Percentiles rank a stretch among this genome's conserved stretches.
Evolutionary conservation across 2,329 filamentous ascomycete genomes (phyloP).

Genomic region (Escovopsis sp.): DNA sequence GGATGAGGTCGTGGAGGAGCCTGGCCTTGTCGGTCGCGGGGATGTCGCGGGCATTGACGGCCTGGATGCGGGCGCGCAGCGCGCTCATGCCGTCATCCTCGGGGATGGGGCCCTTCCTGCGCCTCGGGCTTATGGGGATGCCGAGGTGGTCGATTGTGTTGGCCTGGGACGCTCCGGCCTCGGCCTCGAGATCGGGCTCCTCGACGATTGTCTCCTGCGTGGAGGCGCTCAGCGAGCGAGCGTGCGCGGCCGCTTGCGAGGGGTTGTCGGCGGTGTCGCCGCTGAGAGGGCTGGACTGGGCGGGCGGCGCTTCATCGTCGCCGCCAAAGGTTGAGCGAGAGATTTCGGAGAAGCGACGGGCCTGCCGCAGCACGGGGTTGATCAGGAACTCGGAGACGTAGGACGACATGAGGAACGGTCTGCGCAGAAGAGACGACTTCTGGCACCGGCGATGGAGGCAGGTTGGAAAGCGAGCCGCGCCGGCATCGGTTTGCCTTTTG

Average conservation of each 20-base stretch:
- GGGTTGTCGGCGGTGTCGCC: slow-evolving; percentile 11
- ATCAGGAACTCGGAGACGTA: slow-evolving; percentile 51
- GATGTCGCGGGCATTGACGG: slow-evolving; percentile 48
- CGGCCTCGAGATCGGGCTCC: slow-evolving; percentile 10
- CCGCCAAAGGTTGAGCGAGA: slow-evolving; percentile 25
- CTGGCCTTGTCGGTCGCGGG: slow-evolving; percentile 51
- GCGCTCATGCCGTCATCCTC: slow-evolving; percentile 67
- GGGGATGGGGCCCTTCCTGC: slow-evolving; percentile 33
- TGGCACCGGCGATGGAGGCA: not conserved
- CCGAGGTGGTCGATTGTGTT: slow-evolving; percentile 19
- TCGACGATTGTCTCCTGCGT: slow-evolving; percentile 21
- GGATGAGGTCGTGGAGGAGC: slow-evolving; percentile 56
- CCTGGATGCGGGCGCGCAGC: slow-evolving; percentile 52
- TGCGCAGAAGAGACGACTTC: not conserved
- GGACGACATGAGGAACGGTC: slow-evolving; percentile 37
- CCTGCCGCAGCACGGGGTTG: slow-evolving; percentile 51
- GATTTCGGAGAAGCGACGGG: slow-evolving; percentile 45
- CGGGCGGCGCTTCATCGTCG: slow-evolving; percentile 16
- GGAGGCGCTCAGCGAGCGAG: slow-evolving; percentile 19
- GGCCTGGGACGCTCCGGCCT: slow-evolving; percentile 7
- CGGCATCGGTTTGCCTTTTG: too few relatives aligned
- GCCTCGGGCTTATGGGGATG: slow-evolving; percentile 15
- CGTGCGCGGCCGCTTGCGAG: slow-evolving; percentile 12
- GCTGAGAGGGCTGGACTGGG: slow-evolving; percentile 12
- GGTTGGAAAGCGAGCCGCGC: not conserved